Conservation (phyloP, 208 protist species). For the Leishmania lainsoni region DNA sequence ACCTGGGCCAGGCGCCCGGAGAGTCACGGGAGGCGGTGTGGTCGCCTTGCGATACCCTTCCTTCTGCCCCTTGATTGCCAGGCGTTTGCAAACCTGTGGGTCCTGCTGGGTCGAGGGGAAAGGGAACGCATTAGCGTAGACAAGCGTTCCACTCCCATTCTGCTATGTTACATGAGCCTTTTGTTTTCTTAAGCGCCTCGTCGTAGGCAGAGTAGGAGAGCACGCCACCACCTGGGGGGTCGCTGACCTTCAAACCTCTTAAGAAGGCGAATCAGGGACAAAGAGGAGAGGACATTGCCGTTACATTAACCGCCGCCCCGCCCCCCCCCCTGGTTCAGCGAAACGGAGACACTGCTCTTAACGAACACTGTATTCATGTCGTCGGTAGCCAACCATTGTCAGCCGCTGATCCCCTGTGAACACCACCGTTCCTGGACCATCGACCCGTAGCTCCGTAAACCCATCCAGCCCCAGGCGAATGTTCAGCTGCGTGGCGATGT, state of each 20-base stretch:
- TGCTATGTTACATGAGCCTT: background rate
- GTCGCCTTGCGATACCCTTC: background rate
- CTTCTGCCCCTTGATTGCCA: background rate
- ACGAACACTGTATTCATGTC: background rate
- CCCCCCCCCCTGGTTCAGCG: background rate
- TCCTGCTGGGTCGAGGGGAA: background rate
- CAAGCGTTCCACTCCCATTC: background rate
- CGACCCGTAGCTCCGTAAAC: slow-evolving; percentile 62
- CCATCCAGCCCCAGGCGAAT: slow-evolving; percentile 81
- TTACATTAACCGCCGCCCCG: background rate
- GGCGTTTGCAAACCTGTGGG: background rate
- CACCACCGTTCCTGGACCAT: slow-evolving; percentile 69
- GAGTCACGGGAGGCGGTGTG: background rate
- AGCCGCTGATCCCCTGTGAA: slow-evolving; percentile 77
- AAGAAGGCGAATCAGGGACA: background rate
- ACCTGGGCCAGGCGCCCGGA: background rate
- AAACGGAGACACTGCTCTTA: background rate
- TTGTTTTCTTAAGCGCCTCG: background rate
- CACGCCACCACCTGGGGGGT: background rate
- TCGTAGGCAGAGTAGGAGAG: background rate
- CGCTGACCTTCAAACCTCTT: background rate
- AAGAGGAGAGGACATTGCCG: background rate
- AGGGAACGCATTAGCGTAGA: background rate
- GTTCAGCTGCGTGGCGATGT: slow-evolving; percentile 55
- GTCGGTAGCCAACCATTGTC: slow-evolving; percentile 10